Evolutionary conservation across 306 rosid species (phyloP).

Genomic region (Quercus berberidifolia): DNA sequence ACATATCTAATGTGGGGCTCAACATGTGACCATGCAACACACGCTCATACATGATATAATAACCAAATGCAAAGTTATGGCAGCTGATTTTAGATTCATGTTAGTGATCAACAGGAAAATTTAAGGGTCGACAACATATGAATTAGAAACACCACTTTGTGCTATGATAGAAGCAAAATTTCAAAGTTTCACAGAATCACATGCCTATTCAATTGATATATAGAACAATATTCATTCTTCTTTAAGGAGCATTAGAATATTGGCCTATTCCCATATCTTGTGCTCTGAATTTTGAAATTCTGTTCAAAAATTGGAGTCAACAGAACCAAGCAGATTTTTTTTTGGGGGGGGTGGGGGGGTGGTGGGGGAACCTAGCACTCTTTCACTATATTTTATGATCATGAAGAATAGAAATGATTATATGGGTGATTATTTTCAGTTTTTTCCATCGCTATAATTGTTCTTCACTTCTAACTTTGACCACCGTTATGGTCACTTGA

Average conservation of each 20-base stretch:
- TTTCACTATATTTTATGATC: not conserved
- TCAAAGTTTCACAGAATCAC: not conserved
- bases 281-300: not conserved
- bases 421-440: not conserved
- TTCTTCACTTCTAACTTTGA: conserved; percentile 18
- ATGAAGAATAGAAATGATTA: not conserved
- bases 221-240: not conserved
- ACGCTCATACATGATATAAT: too few relatives aligned
- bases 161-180: not conserved
- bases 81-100: not conserved
- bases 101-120: not conserved
- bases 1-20: too few relatives aligned
- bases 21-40: too few relatives aligned
- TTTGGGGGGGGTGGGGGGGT: too few relatives aligned
- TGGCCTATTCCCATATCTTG: not conserved
- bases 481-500: not conserved
- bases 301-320: not conserved
- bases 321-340: not conserved
- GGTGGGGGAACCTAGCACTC: too few relatives aligned
- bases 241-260: not conserved
- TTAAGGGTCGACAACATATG: not conserved
- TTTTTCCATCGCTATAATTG: not conserved
- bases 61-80: not conserved
- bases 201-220: not conserved
- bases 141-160: not conserved